Evolutionary conservation across 2,329 filamentous ascomycete genomes (phyloP).

Genomic region (Aspergillus novofumigatus): DNA sequence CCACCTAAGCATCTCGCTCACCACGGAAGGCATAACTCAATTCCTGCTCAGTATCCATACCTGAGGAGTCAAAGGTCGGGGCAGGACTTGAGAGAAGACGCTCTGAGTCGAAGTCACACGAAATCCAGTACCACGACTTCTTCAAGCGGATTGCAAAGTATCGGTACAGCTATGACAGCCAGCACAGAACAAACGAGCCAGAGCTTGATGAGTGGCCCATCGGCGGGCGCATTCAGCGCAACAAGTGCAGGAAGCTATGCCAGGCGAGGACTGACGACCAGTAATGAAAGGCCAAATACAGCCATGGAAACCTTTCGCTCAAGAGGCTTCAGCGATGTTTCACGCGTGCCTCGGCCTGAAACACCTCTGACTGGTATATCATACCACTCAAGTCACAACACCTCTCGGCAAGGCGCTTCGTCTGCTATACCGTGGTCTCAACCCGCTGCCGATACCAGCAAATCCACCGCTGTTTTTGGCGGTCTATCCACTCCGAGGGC

Average conservation of each 20-base stretch:
- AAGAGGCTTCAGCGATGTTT: slow-evolving; percentile 36
- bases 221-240: slow-evolving; percentile 85
- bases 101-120: slow-evolving; percentile 75
- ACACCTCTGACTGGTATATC: slow-evolving; percentile 69
- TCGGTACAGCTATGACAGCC: slow-evolving; percentile 59
- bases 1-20: slow-evolving; percentile 54
- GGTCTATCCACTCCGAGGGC: slow-evolving; percentile 71
- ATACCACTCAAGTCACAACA: slow-evolving; percentile 82
- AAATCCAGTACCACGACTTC: slow-evolving; percentile 81
- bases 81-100: slow-evolving; percentile 68
- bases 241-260: slow-evolving; percentile 94
- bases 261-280: slow-evolving; percentile 56
- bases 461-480: slow-evolving; percentile 67
- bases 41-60: slow-evolving; percentile 34
- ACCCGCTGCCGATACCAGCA: slow-evolving; percentile 48
- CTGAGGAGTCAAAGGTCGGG: slow-evolving; percentile 49
- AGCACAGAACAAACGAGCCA: slow-evolving; percentile 75
- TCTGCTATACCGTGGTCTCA: slow-evolving; percentile 61
- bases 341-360: slow-evolving; percentile 41
- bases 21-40: slow-evolving; percentile 41
- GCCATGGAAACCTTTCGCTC: slow-evolving; percentile 38
- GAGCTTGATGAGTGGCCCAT: slow-evolving; percentile 90
- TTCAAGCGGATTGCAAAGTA: slow-evolving; percentile 68
- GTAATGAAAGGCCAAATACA: slow-evolving; percentile 42
- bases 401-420: slow-evolving; percentile 53